These are phyloP conservation scores for Arctium lappa DNA, from an alignment of 129 eudicot species.

Conservation along the genomic window DNA sequence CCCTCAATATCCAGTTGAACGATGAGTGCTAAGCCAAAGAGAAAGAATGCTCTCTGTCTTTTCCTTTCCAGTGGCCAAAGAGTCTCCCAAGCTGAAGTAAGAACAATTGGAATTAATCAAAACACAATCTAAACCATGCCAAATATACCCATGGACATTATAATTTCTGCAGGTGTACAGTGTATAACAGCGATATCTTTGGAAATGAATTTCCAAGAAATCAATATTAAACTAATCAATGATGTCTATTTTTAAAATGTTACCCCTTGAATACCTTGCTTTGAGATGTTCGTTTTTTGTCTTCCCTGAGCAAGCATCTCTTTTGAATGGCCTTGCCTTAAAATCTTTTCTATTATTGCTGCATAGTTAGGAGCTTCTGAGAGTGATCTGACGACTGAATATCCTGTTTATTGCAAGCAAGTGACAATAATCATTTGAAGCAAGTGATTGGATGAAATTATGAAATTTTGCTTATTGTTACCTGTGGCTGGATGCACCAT, in stretches of 20 bases:
- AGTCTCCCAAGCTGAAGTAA: conserved; percentile 79
- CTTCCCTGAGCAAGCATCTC: conserved; percentile 36
- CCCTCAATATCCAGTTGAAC: conserved; percentile 93
- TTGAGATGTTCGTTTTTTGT: conserved; percentile 55
- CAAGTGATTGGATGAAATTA: background rate
- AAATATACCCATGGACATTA: background rate
- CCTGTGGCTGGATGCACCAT: conserved; percentile 99
- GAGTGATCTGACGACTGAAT: conserved; percentile 94
- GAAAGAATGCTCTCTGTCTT: conserved; percentile 93
- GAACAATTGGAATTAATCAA: background rate
- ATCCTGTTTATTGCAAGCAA: conserved; percentile 50
- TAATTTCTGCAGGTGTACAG: background rate
- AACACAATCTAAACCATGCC: conserved; percentile 7
- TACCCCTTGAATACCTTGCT: conserved; percentile 61
- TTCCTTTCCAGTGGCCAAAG: conserved; percentile 98
- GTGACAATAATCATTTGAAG: background rate
- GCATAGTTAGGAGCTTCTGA: conserved; percentile 99
- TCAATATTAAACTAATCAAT: background rate
- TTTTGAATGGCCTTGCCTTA: conserved; percentile 44
- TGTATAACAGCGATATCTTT: background rate
- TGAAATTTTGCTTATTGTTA: conserved; percentile 19
- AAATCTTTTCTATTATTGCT: conserved; percentile 68
- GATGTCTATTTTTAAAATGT: background rate
- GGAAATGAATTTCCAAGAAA: conserved; percentile 11
- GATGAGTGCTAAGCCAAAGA: conserved; percentile 88